phyloP scores from a whole-genome alignment of 2,329 filamentous ascomycete genomes.

The Aspergillus sp. region DNA sequence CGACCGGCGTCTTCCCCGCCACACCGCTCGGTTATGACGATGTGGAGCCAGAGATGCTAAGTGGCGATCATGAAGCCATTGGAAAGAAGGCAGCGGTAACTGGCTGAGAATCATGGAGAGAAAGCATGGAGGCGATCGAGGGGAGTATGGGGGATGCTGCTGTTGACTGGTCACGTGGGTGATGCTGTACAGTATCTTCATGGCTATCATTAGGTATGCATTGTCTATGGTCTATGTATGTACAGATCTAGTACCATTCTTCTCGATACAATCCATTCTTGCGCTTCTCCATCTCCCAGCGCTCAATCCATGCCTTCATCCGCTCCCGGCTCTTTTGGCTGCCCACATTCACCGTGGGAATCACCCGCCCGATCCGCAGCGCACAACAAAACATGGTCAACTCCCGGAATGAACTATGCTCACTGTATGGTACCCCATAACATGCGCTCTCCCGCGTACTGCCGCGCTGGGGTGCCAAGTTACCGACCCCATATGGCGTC shows the following conservation, averaged over 20 bases:
- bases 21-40: too few relatives aligned
- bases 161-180: too few relatives aligned
- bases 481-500: constrained; percentile 63
- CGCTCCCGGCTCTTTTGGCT: constrained; percentile 58
- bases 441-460: constrained; percentile 78
- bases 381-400: constrained; percentile 89
- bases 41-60: too few relatives aligned
- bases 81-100: too few relatives aligned
- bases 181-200: too few relatives aligned
- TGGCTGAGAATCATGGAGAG: background rate
- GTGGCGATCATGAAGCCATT: too few relatives aligned
- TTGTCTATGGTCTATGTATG: constrained; percentile 1
- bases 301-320: constrained; percentile 64
- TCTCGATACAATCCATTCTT: constrained; percentile 56
- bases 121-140: too few relatives aligned
- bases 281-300: constrained; percentile 58
- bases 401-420: constrained; percentile 93
- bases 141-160: too few relatives aligned
- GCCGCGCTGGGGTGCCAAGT: constrained; percentile 77
- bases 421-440: constrained; percentile 91
- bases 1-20: too few relatives aligned
- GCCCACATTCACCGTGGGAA: constrained; percentile 89
- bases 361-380: constrained; percentile 78
- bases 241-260: constrained; percentile 29
- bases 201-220: background rate